Conservation (phyloP, 805 yeast genomes). For the Yarrowia osloensis region DNA sequence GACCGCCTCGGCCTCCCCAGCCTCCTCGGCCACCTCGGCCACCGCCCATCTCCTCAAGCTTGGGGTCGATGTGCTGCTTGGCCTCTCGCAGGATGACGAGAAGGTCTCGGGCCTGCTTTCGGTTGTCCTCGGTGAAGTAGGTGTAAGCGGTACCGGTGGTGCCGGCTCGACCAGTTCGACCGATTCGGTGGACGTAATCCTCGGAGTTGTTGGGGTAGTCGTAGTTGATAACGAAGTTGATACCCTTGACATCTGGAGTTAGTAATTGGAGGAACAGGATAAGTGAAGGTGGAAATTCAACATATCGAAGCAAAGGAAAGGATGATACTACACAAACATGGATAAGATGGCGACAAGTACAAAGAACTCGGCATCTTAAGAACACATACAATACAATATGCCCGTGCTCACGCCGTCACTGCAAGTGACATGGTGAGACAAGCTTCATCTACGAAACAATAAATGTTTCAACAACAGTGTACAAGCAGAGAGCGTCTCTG, state of each 20-base stretch:
- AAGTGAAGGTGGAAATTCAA: not conserved
- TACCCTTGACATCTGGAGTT: slow-evolving; percentile 90
- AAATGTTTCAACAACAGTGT: not conserved
- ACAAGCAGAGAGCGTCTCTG: not conserved
- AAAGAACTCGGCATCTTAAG: not conserved
- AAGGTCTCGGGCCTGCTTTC: slow-evolving; percentile 86
- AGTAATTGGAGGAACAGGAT: slow-evolving; percentile 1
- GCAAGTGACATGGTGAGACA: not conserved
- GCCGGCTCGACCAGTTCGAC: slow-evolving; percentile 99
- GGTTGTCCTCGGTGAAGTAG: slow-evolving; percentile 84
- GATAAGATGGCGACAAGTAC: not conserved
- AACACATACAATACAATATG: not conserved
- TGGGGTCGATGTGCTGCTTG: slow-evolving; percentile 83
- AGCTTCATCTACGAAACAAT: slow-evolving; percentile 11
- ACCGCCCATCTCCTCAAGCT: slow-evolving; percentile 72
- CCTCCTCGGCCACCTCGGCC: slow-evolving; percentile 68
- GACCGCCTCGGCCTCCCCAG: slow-evolving; percentile 48
- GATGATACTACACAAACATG: not conserved
- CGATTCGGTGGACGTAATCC: slow-evolving; percentile 98
- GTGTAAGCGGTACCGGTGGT: slow-evolving; percentile 93
- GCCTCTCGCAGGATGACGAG: slow-evolving; percentile 93
- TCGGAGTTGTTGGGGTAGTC: slow-evolving; percentile 98
- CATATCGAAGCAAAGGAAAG: not conserved
- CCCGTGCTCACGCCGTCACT: not conserved
- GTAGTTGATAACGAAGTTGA: slow-evolving; percentile 86